Conservation (phyloP, 352 stramenopile genomes). For the Phytophthora gonapodyides region DNA sequence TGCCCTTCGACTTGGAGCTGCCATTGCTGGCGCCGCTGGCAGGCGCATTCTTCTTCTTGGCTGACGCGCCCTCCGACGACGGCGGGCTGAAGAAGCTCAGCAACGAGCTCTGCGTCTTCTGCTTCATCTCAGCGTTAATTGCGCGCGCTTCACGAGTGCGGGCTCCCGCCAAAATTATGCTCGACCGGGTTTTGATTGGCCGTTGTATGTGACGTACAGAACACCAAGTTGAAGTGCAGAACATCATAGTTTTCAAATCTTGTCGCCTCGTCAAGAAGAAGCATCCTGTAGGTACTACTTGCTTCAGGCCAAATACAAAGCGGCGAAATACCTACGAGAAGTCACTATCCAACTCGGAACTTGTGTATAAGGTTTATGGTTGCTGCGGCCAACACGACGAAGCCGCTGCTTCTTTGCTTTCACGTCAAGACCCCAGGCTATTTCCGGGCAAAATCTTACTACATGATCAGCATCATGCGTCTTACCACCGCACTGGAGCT, state of each 20-base stretch:
- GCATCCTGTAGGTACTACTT: too few relatives aligned
- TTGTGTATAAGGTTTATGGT: too few relatives aligned
- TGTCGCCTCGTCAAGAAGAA: too few relatives aligned
- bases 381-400: too few relatives aligned
- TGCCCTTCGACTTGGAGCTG: constrained; percentile 21
- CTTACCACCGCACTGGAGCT: constrained; percentile 4
- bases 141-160: constrained; percentile 17
- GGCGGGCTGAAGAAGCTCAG: constrained; percentile 88
- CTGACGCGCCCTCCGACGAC: constrained; percentile 34
- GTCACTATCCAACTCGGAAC: too few relatives aligned
- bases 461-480: neutral
- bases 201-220: neutral
- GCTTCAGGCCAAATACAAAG: too few relatives aligned
- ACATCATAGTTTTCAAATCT: neutral
- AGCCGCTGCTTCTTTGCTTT: too few relatives aligned
- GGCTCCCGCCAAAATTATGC: constrained; percentile 32
- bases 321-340: too few relatives aligned
- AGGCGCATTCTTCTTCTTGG: constrained; percentile 39
- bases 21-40: constrained; percentile 3
- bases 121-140: constrained; percentile 30
- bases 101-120: constrained; percentile 74
- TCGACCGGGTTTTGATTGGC: neutral
- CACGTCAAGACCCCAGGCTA: constrained; percentile 2
- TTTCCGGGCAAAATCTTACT: constrained; percentile 8
- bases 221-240: constrained; percentile 9